Conservation (phyloP, 441 rosid species). For the Pelargonium cotyledonis region DNA sequence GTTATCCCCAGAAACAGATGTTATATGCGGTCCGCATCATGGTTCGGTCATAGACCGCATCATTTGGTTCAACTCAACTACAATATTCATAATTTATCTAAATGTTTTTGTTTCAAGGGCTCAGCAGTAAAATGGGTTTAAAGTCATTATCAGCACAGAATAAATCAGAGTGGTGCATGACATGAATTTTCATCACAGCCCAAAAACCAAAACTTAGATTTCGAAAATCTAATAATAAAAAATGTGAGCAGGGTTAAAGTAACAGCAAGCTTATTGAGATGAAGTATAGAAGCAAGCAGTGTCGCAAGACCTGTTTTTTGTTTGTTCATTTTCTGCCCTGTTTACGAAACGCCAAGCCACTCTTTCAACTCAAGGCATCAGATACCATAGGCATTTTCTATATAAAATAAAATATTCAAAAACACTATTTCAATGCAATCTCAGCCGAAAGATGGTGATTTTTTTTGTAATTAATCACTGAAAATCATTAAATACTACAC, state of each 20-base stretch:
- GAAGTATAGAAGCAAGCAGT: slow-evolving; percentile 16
- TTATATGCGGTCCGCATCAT: slow-evolving; percentile 5
- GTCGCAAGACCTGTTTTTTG: slow-evolving; percentile 22
- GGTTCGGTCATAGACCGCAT: slow-evolving; percentile 7
- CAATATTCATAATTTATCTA: no score
- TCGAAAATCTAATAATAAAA: neutral
- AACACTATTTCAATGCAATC: slow-evolving; percentile 5
- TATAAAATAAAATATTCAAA: neutral
- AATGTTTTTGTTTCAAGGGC: neutral
- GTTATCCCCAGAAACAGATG: slow-evolving; percentile 1
- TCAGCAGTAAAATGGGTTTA: slow-evolving; percentile 1
- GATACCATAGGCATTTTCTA: slow-evolving; percentile 20
- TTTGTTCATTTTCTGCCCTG: slow-evolving; percentile 9
- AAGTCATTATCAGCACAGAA: slow-evolving; percentile 4
- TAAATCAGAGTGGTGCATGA: slow-evolving; percentile 4
- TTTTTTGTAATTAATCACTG: slow-evolving; percentile 7
- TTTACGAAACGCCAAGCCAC: slow-evolving; percentile 21
- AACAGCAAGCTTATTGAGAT: neutral
- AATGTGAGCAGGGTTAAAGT: slow-evolving; percentile 1
- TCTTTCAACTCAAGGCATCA: slow-evolving; percentile 12
- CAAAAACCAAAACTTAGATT: neutral
- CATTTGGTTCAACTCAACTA: neutral
- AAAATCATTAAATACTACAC: slow-evolving; percentile 2
- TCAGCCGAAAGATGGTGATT: slow-evolving; percentile 31
- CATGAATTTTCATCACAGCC: slow-evolving; percentile 3